These are phyloP conservation scores for Cryptosporidium baileyi DNA, from an alignment of 169 alveolate species.

Conservation along the genomic window DNA sequence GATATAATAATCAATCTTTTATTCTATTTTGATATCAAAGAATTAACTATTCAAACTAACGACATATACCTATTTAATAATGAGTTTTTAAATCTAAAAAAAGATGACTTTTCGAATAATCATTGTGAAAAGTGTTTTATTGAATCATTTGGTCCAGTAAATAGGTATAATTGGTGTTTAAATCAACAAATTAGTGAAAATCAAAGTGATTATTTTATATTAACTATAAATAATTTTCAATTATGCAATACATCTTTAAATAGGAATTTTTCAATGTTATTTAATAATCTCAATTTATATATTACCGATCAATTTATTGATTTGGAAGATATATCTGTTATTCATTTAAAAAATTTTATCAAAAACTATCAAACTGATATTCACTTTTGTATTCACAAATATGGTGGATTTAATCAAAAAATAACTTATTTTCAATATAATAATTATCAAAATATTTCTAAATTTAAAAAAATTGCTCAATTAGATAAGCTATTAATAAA, in stretches of 20 bases:
- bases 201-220: background rate
- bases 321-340: constrained; percentile 31
- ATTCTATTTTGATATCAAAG: constrained; percentile 34
- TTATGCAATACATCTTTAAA: constrained; percentile 35
- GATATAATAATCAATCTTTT: background rate
- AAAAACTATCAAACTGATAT: background rate
- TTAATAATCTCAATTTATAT: background rate
- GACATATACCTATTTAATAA: constrained; percentile 5
- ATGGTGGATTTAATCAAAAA: constrained; percentile 46
- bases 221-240: background rate
- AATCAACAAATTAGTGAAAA: background rate
- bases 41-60: constrained; percentile 29
- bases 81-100: background rate
- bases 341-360: background rate
- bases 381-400: background rate
- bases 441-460: background rate
- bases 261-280: constrained; percentile 7
- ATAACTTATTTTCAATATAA: background rate
- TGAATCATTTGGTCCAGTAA: constrained; percentile 48
- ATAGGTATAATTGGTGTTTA: constrained; percentile 10
- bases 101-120: background rate
- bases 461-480: background rate
- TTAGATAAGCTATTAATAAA: background rate
- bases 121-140: constrained; percentile 12
- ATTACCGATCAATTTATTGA: background rate